Base-by-base conservation (phyloP, 768 basidiomycete genomes). In the Leccinum subtestaceum region DNA sequence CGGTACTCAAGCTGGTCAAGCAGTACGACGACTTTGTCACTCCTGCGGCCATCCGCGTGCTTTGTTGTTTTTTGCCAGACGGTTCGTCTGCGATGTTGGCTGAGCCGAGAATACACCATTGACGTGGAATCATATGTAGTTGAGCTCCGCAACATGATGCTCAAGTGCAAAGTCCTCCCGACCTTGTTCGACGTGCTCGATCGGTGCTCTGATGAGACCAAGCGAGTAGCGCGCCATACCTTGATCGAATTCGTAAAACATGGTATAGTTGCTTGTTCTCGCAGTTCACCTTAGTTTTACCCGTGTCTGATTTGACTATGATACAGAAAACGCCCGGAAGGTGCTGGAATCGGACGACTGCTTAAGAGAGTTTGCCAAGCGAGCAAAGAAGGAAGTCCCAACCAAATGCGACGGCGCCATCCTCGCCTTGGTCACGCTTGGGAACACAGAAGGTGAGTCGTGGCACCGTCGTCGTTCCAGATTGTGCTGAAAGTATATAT, bases 1-100 rank as follows among this genome's bases (percentile, higher is more conserved):
- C 62, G 0, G 62, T 72, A 40, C 51, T 70, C 51, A 69, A 53
- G 34, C 48, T 72, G 11, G 52, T 64, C 43, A 58, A 57, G 29
- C 56, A 58, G n/a, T 61, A 36, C 27, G 72, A 74, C 36, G 68
- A 73, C 47, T 70, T 68, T 34, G 71, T 72, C 7, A 61, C 71
- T 19, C 70, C 70, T 1, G 66, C 66, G 15, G 72, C 72, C 11
- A 63, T 57, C 3, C 68, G 63, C 17, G 65, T 67, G 1, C 58
- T 72, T 23, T 68, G 70, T 19, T 60, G 62, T 17, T 60, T 72
- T 21, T 66, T 66, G 17, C 55, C 47, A 27, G 66, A 73, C n/a
- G 55, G 71, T 72, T 31, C 17, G 53, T 57, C 15, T 45, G 31
- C 2, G 31, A 36, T 27, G 9, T 6, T 7, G 4, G 34, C 23